phyloP scores from a whole-genome alignment of 164 flowering plant species.

The Annona squamosa region DNA sequence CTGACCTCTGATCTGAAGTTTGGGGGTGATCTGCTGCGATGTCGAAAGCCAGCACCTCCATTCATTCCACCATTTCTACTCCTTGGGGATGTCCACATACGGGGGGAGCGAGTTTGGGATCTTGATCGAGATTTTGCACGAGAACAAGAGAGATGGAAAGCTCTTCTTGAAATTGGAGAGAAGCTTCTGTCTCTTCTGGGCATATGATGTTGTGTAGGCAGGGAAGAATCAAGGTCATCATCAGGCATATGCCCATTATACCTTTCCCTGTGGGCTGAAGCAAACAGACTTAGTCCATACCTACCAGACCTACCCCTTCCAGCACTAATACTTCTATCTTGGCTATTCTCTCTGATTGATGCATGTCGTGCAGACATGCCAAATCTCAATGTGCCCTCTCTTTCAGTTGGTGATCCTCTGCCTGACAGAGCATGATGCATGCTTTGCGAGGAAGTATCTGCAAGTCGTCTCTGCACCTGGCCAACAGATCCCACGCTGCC shows the following conservation, averaged over 20 bases:
- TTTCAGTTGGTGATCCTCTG: constrained; percentile 33
- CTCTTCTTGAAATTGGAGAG: constrained; percentile 34
- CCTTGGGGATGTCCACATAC: constrained; percentile 27
- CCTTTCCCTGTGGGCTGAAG: constrained; percentile 30
- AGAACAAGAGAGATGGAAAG: constrained; percentile 17
- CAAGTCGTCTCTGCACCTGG: constrained; percentile 19
- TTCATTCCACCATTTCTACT: constrained; percentile 19
- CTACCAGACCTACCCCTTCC: constrained; percentile 27
- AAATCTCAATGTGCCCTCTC: constrained; percentile 24
- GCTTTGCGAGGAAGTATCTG: constrained; percentile 21
- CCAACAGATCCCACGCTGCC: constrained; percentile 15
- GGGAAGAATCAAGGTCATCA: constrained; percentile 19
- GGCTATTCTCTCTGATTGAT: constrained; percentile 21
- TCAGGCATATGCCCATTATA: constrained; percentile 23
- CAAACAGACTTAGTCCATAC: constrained; percentile 19
- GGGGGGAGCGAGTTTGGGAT: constrained; percentile 47
- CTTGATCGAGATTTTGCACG: constrained; percentile 37
- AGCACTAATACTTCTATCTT: constrained; percentile 16
- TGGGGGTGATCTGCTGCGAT: constrained; percentile 36
- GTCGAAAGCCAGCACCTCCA: constrained; percentile 15
- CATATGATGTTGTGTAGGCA: constrained; percentile 18
- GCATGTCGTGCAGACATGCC: constrained; percentile 19
- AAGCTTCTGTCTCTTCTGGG: constrained; percentile 34
- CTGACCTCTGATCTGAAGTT: constrained; percentile 33
- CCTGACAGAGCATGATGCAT: constrained; percentile 17